Base-by-base conservation (phyloP, 2,329 filamentous ascomycete species). In the Alternaria ethzedia region DNA sequence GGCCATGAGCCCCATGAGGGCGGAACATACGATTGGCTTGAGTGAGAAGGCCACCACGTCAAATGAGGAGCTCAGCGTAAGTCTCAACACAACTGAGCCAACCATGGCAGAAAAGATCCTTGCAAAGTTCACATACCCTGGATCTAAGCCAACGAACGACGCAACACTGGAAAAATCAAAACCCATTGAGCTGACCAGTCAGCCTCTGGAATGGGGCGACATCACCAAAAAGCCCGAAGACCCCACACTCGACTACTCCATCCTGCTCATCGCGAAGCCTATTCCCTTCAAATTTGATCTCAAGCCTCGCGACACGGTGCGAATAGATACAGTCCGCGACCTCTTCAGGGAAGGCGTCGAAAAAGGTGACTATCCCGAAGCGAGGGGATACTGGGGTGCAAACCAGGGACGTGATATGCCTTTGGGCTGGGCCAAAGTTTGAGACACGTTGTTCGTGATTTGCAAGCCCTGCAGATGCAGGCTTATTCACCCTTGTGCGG, bases 191-290 rank as follows among this genome's bases (percentile, higher is more conserved):
- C 65, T 62, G 32, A 63, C 55, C n/a, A 66, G 77, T 57, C 70
- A 71, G 50, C 68, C 70, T 4, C 54, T 70, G 20, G 69, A 74
- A 65, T 70, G 70, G 67, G 67, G 70, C 43, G 64, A 75, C 50
- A 50, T 64, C n/a, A 67, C 59, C 20, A 63, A 73, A 13, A 75
- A 71, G 36, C 65, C 68, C 10, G 59, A 74, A n/a, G 82, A 83
- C 52, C 81, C 82, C 1, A 83, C 82, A 1, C 78, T 83, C 41
- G 75, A 82, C 64, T 83, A 79, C 68, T 79, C 80, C 12, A 82
- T 79, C 12, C 69, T 84, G 11, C 76, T 84, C 30, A 84, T 83
- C 49, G 82, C 82, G 2, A 83, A 84, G 61, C 82, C 82, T 2
- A 67, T 80, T 15, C 82, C 82, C 0, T 84, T 84, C 74, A 75